Evolutionary conservation across 164 flowering plant species (phyloP).

Genomic region (Macadamia tetraphylla): DNA sequence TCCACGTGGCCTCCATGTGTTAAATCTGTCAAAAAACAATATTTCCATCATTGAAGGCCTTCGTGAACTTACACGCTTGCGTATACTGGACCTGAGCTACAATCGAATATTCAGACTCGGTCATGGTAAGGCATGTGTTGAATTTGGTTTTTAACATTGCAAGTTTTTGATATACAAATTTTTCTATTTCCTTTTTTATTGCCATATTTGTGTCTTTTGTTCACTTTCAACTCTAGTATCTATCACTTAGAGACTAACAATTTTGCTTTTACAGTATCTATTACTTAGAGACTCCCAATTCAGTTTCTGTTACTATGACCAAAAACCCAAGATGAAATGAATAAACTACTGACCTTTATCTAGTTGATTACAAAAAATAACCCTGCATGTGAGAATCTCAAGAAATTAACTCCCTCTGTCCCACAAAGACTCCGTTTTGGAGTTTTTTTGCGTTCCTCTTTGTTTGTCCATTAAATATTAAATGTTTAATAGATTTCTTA

Average conservation of each 20-base stretch:
- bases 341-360: too few relatives aligned
- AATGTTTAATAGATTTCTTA: too few relatives aligned
- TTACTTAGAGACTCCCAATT: too few relatives aligned
- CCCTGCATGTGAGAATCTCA: too few relatives aligned
- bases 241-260: not conserved
- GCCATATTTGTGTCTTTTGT: not conserved
- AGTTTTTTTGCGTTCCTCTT: too few relatives aligned
- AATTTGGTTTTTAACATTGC: not conserved
- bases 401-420: too few relatives aligned
- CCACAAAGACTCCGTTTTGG: too few relatives aligned
- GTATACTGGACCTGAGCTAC: conserved; percentile 88
- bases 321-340: too few relatives aligned
- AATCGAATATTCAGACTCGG: conserved; percentile 78
- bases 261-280: too few relatives aligned
- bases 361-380: too few relatives aligned
- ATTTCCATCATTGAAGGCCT: conserved; percentile 87
- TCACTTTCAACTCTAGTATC: not conserved
- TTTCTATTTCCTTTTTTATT: not conserved
- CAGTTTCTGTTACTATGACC: too few relatives aligned
- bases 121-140: conserved; percentile 53
- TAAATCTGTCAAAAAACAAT: conserved; percentile 79
- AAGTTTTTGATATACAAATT: not conserved
- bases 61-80: conserved; percentile 84
- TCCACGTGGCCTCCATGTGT: conserved; percentile 84
- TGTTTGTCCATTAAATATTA: too few relatives aligned